Conservation (phyloP, 495 filamentous ascomycete species). For the Penicillium verhagenii region DNA sequence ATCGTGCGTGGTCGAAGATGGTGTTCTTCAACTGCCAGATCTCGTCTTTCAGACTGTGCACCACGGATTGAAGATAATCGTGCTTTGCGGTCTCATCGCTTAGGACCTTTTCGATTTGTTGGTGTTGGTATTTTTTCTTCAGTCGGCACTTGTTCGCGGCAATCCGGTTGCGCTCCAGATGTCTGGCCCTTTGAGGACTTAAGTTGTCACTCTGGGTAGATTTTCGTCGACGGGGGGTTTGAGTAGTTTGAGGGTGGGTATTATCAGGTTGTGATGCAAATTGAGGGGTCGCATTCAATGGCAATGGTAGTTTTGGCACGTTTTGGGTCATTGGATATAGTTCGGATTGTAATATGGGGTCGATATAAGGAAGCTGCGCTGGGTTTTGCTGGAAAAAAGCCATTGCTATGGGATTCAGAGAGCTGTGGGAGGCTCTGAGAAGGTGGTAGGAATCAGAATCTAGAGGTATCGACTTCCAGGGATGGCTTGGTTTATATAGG, state of each 20-base stretch:
- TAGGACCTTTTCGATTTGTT: slow-evolving; percentile 16
- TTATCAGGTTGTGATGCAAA: neutral
- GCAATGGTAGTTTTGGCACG: neutral
- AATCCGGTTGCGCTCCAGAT: slow-evolving; percentile 28
- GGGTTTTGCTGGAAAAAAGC: neutral
- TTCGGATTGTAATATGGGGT: neutral
- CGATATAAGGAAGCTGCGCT: neutral
- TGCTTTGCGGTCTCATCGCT: slow-evolving; percentile 19
- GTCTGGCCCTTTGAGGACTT: slow-evolving; percentile 18
- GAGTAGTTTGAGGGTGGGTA: neutral
- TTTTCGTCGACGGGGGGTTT: neutral
- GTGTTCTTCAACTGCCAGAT: slow-evolving; percentile 24
- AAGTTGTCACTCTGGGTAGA: slow-evolving; percentile 2
- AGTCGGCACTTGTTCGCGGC: slow-evolving; percentile 29
- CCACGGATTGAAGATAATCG: slow-evolving; percentile 14
- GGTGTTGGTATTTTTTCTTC: slow-evolving; percentile 23
- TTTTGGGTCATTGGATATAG: neutral
- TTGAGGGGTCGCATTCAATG: neutral
- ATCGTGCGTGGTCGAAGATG: slow-evolving; percentile 25
- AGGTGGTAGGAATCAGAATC: neutral
- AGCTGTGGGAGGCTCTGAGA: neutral
- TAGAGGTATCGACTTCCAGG: neutral
- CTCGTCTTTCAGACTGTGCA: slow-evolving; percentile 19
- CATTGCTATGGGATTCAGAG: neutral
- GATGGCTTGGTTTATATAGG: neutral